Base-by-base conservation (phyloP, 108 stramenopile species). In the Discostella stelligeroides region DNA sequence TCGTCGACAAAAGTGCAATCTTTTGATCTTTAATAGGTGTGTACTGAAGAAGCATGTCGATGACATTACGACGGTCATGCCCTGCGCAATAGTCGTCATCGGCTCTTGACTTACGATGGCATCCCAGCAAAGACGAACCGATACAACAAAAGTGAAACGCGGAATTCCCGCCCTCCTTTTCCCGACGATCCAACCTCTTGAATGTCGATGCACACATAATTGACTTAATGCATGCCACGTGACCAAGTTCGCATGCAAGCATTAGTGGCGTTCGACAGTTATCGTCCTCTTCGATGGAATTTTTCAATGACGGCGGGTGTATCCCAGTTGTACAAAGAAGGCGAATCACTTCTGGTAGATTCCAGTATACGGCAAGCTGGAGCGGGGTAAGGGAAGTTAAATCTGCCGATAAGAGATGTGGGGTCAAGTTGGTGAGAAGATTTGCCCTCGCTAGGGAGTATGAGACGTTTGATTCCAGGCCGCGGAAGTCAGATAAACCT, bases 191-290 rank as follows among this genome's bases (percentile, higher is more conserved):
- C 24, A 78, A 25, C 63, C 63, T 78, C 34, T 29, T 29, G 23
- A 47, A 27, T 3, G 43, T 20, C 46, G 57, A 29, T 14, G 51
- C 50, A 59, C 47, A 60, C 48, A 91, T 53, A n/a, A 91, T 48
- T n/a, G 82, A 39, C 38, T 85, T 41, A 11, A 84, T 51, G 49
- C 87, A 88, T 28, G 66, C 75, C 54, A 70, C 70, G 48, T 80
- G 73, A 14, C 86, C 82, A 2, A 86, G 72, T 46, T 74, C 65
- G 15, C 81, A 85, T 1, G 90, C 86, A 0, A 88, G 75, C 71
- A 86, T 72, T 11, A 88, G 78, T 27, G 87, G 69, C 20, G 75
- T 75, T 23, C 66, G 65, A 14, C 60, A 60, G 17, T 48, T 10
- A 12, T 49, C 63, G 21, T 78, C 73, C 69, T 81, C 76, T 14